Evolutionary conservation across 352 stramenopile species (phyloP), one percentile per base, ranked within the genome.

Genomic region (Globisporangium nagaii): DNA sequence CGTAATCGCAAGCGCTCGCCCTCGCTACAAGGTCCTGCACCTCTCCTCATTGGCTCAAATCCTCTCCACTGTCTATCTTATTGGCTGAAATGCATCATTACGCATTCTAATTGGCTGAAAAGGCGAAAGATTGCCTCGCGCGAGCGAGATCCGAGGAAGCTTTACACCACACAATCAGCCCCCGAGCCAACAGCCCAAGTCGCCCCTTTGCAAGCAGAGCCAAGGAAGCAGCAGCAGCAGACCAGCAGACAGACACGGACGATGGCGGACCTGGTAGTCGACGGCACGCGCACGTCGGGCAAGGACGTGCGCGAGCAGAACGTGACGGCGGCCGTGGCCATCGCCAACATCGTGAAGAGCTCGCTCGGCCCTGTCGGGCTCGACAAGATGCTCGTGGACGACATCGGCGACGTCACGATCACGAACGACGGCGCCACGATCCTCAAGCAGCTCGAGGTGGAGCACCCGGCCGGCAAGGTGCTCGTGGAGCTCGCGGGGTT

Each of bases 381-480:
- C 30, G 97, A 99, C 79, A 99, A 99, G 85, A 98, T 98, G 94
- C 86, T 99, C 17, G 97, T 97, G 45, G 88, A 97, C 70, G 86
- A 96, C 73, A 98, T 99, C 62, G 97, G 97, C 55, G 97, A 99
- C 77, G 97, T 99, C 48, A 99, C 96, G 17, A 99, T 99, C 70
- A 99, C 97, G 17, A 99, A 99, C 78, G 97, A 99, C 66, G 97
- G 97, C 46, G 97, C 97, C n/a, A 99, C 97, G 34, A 99, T 99
- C 70, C 79, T 99, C 45, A 97, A 98, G 80, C 96, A 98, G 64
- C 78, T 99, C 31, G 96, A 99, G 60, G 97, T 99, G 10, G 97
- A 99, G 65, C 97, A 99, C 73, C 97, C 97, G 25, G 97, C 97
- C 2, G 97, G 96, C 27, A 98, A 99, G 57, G 95, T 99, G 12